Conservation (phyloP, 164 flowering plant species). For the Stephania cephalantha region DNA sequence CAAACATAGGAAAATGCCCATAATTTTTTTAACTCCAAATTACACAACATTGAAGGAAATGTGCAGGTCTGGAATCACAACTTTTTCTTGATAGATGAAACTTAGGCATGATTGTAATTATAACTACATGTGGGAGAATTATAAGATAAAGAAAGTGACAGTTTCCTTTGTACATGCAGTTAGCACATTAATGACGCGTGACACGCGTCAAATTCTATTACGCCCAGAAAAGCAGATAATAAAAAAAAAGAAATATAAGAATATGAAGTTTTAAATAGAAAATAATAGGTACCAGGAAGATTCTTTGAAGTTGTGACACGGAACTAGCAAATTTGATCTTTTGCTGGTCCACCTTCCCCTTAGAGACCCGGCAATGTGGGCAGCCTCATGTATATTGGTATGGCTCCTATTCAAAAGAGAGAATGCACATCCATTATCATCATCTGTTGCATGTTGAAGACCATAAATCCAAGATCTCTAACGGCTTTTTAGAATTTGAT, state of each 20-base stretch:
- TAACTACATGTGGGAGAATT: neutral
- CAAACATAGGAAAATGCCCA: neutral
- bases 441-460: constrained; percentile 34
- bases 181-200: neutral
- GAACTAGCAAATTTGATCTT: constrained; percentile 57
- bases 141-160: neutral
- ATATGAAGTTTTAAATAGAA: too few species aligned
- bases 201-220: neutral
- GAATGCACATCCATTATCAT: constrained; percentile 51
- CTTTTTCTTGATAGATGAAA: neutral
- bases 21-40: neutral
- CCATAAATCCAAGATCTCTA: constrained; percentile 29
- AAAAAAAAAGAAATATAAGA: too few species aligned
- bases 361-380: constrained; percentile 59
- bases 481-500: constrained; percentile 16
- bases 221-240: neutral
- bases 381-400: constrained; percentile 86
- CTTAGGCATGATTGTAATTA: neutral
- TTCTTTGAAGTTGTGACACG: constrained; percentile 88
- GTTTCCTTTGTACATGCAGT: neutral
- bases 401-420: constrained; percentile 59
- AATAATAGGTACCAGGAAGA: constrained; percentile 63
- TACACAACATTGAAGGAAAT: neutral
- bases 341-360: constrained; percentile 29
- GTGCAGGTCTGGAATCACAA: neutral